These are phyloP conservation scores for Annulohypoxylon bovei DNA, from an alignment of 495 filamentous ascomycete genomes.

Conservation along the genomic window DNA sequence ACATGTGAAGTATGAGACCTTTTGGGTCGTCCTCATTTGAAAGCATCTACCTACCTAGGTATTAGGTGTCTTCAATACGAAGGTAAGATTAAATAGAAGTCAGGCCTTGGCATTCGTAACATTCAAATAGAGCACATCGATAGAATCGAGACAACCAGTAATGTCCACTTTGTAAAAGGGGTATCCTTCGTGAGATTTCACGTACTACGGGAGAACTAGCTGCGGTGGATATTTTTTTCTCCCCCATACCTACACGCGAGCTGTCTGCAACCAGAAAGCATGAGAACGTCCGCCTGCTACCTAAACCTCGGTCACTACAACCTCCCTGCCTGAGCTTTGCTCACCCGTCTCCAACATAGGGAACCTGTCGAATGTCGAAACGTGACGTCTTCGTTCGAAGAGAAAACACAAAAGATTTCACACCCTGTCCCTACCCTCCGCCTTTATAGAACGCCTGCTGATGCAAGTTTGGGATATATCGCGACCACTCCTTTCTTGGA, in stretches of 20 bases:
- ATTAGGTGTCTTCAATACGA: not conserved
- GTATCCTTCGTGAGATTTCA: slow-evolving; percentile 20
- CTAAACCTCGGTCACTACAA: not conserved
- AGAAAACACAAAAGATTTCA: not conserved
- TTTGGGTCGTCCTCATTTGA: not conserved
- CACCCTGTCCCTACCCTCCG: not conserved
- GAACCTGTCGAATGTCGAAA: not conserved
- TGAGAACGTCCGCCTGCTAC: not conserved
- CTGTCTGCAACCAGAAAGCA: slow-evolving; percentile 18
- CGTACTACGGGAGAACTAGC: slow-evolving; percentile 20
- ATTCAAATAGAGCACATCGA: not conserved
- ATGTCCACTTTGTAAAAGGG: not conserved
- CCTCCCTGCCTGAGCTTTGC: not conserved
- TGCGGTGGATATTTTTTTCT: not conserved
- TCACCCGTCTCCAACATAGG: slow-evolving; percentile 2
- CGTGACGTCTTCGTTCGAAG: not conserved
- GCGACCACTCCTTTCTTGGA: slow-evolving; percentile 18
- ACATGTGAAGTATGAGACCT: not conserved
- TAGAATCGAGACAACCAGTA: not conserved
- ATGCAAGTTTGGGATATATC: slow-evolving; percentile 44
- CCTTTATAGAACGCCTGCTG: slow-evolving; percentile 35
- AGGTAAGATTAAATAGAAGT: not conserved
- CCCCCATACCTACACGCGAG: slow-evolving; percentile 10
- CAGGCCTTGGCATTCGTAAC: not conserved
- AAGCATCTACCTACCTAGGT: not conserved